Base-by-base conservation (phyloP, 768 basidiomycete genomes). In the Suillus americanus region DNA sequence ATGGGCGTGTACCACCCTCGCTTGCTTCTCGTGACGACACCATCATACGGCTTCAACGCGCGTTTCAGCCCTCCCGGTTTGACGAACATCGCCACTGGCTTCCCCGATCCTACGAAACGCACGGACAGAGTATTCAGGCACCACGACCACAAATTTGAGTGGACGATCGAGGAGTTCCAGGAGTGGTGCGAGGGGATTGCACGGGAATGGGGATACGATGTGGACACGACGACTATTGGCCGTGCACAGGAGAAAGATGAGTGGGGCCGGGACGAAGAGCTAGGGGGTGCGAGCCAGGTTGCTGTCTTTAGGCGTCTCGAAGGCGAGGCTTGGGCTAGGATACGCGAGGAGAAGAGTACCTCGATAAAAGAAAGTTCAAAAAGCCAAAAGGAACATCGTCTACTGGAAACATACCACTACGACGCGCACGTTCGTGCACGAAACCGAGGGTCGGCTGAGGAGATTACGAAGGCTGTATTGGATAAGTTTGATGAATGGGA, bases 91-190 rank as follows among this genome's bases (percentile, higher is more conserved):
- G 8, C 50, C 16, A 71, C 75, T 28, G 93, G 90, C 0, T 87
- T 75, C 71, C 80, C 75, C 0, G 94, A 96, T 75, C 93, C 95
- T 3, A 95, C 93, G 0, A 79, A 82, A 16, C 85, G 90, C 20
- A 95, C 92, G 0, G 72, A 83, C 55, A 85, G 94, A 1, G 75
- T 90, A 35, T 95, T 95, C 78, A 82, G 94, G 25, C 92, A 96
- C 71, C 64, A 76, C 28, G 94, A 95, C 68, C 94, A 97, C 75
- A 90, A 94, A 69, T 94, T 95, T 66, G 94, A 97, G 74, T 96
- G 91, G 90, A 95, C 92, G 0, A 72, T 76, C 0, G 85, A 86
- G 3, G 94, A 96, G 70, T 97, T 94, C 71, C 69, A 72, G 23
- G 68, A 67, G 18, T 91, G 89, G 86, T 94, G 92, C 70, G 66